Evolutionary conservation across 345 rosid species (phyloP), one percentile per base, ranked within the genome.

Genomic region (Trapa incisa): DNA sequence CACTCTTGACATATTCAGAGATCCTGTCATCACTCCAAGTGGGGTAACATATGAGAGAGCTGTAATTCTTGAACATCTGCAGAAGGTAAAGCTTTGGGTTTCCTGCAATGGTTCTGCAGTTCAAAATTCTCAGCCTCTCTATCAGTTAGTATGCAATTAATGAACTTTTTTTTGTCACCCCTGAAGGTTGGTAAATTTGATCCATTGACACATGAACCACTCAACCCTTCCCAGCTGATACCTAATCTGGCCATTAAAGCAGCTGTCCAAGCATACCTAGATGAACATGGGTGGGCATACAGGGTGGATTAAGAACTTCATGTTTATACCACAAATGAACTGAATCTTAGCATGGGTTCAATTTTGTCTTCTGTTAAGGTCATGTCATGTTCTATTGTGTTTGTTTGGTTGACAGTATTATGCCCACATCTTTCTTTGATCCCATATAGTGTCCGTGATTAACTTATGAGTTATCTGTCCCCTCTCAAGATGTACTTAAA

Each of bases 31-130:
- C 61, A 77, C 92, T 71, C 99, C 97, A 12, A 87, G 96, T 69
- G 96, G 99, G 45, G 70, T 84, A 78, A 77, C 96, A 47, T 94
- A 94, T 65, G 97, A 94, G 79, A 90, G 96, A 82, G 85, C 88
- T 14, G 88, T 76, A 56, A 86, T 94, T 78, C 91, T 88, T 48
- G 89, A 94, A 37, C 97, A 94, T 84, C 85, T 94, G 61, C 60
- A 77, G 53, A 87, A 90, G 97, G 99, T 90, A 39, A 61, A 56
- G 22, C 22, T 22, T 32, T 56, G 54, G 47, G 37, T 12, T 6
- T 54, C 64, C 35, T 50, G 36, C 35, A 0, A 36, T 14, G 50
- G 54, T 37, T n/a, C 35, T n/a, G 60, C 60, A n/a, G 32, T 37
- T 64, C 37, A 61, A 58, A 37, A 65, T 14, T 5, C 29, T 22